Percentiles rank a stretch among this genome's conserved stretches.
These are phyloP conservation scores for apple (Malus domestica) DNA, from an alignment of 306 rosid species.

Conservation along the genomic window DNA sequence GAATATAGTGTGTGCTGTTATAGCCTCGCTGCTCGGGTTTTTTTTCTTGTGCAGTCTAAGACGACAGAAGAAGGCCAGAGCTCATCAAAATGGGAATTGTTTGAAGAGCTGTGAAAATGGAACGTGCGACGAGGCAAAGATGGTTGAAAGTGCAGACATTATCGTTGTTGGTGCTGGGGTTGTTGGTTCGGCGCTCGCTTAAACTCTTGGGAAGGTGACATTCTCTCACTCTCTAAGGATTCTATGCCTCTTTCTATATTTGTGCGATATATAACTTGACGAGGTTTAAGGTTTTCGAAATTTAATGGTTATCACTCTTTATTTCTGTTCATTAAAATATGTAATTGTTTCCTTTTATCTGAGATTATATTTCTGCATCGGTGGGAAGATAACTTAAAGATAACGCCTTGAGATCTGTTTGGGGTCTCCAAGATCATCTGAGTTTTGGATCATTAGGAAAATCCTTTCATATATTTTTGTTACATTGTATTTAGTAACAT, in stretches of 20 bases:
- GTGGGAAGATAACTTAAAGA: not conserved
- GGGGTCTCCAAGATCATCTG: not conserved
- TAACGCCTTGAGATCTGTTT: not conserved
- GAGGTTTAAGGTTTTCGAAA: not conserved
- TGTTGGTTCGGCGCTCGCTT: slow-evolving; percentile 22
- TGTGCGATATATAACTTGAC: not conserved
- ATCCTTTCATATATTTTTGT: no score
- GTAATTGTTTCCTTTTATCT: no score
- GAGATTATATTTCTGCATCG: not conserved
- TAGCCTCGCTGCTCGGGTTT: not conserved
- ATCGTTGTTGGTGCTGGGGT: slow-evolving; percentile 27
- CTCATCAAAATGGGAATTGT: not conserved
- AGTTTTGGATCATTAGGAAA: not conserved
- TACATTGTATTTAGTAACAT: no score
- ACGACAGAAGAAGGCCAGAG: not conserved
- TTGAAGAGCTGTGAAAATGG: not conserved
- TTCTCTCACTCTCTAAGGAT: not conserved
- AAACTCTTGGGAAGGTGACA: slow-evolving; percentile 21
- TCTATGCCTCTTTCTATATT: not conserved
- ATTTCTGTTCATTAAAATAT: not conserved
- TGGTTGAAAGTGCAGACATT: not conserved
- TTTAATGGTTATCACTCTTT: not conserved
- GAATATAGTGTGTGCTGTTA: not conserved
- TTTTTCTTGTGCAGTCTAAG: not conserved
- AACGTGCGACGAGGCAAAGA: not conserved